Evolutionary conservation across 2,329 filamentous ascomycete genomes (phyloP).

Genomic region (Claviceps arundinis): DNA sequence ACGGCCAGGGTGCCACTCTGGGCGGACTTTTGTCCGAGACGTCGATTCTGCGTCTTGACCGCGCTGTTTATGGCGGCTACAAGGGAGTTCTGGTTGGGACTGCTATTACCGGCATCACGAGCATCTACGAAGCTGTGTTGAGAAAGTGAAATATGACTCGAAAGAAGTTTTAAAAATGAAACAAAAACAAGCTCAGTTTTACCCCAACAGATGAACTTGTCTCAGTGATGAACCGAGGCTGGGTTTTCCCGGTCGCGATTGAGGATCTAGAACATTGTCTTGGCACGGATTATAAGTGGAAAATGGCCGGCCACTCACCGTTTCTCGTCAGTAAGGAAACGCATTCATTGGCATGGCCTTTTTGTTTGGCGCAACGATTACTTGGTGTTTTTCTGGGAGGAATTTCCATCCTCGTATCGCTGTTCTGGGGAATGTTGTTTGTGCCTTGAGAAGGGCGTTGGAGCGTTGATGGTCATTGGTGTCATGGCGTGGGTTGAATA

Average conservation of each 20-base stretch:
- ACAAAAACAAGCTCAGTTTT: not conserved
- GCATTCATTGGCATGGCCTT: too few relatives aligned
- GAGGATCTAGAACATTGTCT: too few relatives aligned
- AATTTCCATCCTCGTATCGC: too few relatives aligned
- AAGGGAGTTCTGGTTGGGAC: constrained; percentile 55
- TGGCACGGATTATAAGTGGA: too few relatives aligned
- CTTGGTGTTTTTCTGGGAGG: too few relatives aligned
- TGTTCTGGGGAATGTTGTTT: too few relatives aligned
- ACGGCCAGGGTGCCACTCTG: constrained; percentile 51
- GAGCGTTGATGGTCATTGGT: constrained; percentile 19
- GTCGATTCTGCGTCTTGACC: constrained; percentile 49
- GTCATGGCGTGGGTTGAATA: constrained; percentile 18
- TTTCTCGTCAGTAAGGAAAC: too few relatives aligned
- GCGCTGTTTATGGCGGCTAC: constrained; percentile 58
- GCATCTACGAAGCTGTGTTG: constrained; percentile 66
- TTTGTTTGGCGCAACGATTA: too few relatives aligned
- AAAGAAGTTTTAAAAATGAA: not conserved
- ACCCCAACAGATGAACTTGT: too few relatives aligned
- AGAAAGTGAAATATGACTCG: constrained; percentile 37
- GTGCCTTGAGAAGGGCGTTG: constrained; percentile 14
- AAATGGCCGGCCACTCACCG: too few relatives aligned
- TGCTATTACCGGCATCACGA: constrained; percentile 53
- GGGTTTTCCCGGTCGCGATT: too few relatives aligned
- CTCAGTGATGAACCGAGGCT: too few relatives aligned
- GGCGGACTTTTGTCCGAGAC: constrained; percentile 46